A percentile compares a stretch with the other conserved stretches of the same genome.
phyloP scores from a whole-genome alignment of 2,329 filamentous ascomycete genomes.

The Pseudogymnoascus verrucosus region DNA sequence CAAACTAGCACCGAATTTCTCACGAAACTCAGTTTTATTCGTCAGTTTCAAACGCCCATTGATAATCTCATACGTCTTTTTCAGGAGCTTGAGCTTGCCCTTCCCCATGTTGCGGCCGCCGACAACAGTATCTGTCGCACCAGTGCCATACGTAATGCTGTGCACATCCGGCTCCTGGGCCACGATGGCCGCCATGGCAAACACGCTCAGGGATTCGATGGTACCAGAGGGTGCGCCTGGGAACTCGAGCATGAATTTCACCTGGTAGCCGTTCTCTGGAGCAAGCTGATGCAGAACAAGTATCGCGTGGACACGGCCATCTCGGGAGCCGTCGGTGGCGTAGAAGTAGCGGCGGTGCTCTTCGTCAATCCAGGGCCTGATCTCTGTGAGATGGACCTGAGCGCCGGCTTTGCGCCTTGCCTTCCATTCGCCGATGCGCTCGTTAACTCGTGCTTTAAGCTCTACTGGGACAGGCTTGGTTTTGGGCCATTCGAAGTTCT shows the following conservation, averaged over 20 bases:
- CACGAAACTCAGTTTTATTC: slow-evolving; percentile 80
- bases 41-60: slow-evolving; percentile 75
- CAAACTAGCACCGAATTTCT: slow-evolving; percentile 79
- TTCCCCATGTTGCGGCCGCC: slow-evolving; percentile 77
- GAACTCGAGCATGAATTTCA: slow-evolving; percentile 95
- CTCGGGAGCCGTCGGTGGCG: slow-evolving; percentile 53
- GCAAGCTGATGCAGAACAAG: slow-evolving; percentile 78
- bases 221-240: slow-evolving; percentile 76
- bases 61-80: slow-evolving; percentile 72
- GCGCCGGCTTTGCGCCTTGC: slow-evolving; percentile 63
- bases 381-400: slow-evolving; percentile 85
- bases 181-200: slow-evolving; percentile 48
- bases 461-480: slow-evolving; percentile 57
- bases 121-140: slow-evolving; percentile 64
- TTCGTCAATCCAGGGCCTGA: slow-evolving; percentile 78
- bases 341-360: slow-evolving; percentile 82
- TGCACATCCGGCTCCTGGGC: slow-evolving; percentile 50
- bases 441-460: slow-evolving; percentile 60
- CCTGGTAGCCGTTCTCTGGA: slow-evolving; percentile 78
- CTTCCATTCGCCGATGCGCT: slow-evolving; percentile 72
- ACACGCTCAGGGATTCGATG: slow-evolving; percentile 74
- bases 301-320: slow-evolving; percentile 65
- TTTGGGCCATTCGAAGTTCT: slow-evolving; percentile 64
- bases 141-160: slow-evolving; percentile 78
- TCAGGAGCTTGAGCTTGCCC: slow-evolving; percentile 70